Evolutionary conservation across 345 rosid species (phyloP).

Genomic region (Isatis tinctoria): DNA sequence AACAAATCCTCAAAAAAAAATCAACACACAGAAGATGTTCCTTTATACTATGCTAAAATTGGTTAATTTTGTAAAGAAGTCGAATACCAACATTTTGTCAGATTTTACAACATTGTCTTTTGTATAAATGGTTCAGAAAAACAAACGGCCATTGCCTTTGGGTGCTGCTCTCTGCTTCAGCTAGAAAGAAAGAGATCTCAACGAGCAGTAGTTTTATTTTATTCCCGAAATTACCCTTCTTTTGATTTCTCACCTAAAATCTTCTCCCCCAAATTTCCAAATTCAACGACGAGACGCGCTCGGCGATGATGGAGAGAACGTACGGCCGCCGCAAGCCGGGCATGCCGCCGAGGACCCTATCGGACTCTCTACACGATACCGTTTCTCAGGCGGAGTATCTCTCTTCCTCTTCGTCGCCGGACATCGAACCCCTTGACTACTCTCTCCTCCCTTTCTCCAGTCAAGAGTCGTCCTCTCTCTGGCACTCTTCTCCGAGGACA

Average conservation of each 20-base stretch:
- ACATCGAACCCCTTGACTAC: slow-evolving; percentile 42
- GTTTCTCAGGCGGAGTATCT: slow-evolving; percentile 37
- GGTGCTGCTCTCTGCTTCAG: background rate
- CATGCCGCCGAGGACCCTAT: slow-evolving; percentile 35
- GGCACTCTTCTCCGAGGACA: slow-evolving; percentile 32
- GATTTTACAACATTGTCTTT: background rate
- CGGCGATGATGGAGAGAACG: slow-evolving; percentile 75
- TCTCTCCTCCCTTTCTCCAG: slow-evolving; percentile 49
- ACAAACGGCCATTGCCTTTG: slow-evolving; percentile 17
- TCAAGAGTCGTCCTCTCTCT: slow-evolving; percentile 70
- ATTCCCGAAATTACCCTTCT: slow-evolving; percentile 12
- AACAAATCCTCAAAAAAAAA: background rate
- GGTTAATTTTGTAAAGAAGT: background rate
- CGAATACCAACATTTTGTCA: background rate
- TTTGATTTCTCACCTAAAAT: slow-evolving; percentile 25
- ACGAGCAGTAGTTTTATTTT: background rate
- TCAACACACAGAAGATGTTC: background rate
- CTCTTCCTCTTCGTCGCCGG: slow-evolving; percentile 55
- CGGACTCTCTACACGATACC: slow-evolving; percentile 47
- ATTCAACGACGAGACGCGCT: slow-evolving; percentile 12
- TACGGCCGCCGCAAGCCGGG: slow-evolving; percentile 89
- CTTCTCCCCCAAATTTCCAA: slow-evolving; percentile 9
- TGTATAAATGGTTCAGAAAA: background rate
- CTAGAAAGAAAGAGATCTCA: slow-evolving; percentile 8
- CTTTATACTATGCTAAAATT: background rate